Conservation (phyloP, 164 flowering plant genomes). For the Kalanchoe fedtschenkoi region DNA sequence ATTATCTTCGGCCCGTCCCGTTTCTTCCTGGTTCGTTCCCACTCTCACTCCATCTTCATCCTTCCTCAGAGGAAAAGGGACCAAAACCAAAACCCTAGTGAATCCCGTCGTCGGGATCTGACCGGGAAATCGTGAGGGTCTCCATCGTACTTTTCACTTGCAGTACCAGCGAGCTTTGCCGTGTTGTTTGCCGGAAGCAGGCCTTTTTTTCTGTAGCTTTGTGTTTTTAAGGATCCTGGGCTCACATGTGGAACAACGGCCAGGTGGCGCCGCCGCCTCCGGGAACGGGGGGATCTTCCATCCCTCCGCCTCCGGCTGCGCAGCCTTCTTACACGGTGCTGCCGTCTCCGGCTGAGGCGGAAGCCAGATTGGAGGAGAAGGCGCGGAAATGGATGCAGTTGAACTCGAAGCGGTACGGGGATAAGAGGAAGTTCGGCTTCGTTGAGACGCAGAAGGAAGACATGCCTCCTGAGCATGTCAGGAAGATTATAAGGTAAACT, state of each 20-base stretch:
- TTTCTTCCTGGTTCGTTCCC: no score
- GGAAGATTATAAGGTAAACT: constrained; percentile 83
- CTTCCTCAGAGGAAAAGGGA: no score
- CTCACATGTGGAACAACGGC: constrained; percentile 23
- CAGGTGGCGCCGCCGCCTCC: constrained; percentile 89
- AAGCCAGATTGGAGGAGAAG: constrained; percentile 83
- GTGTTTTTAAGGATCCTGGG: not conserved
- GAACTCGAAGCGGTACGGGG: constrained; percentile 86
- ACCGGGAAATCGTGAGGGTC: not conserved
- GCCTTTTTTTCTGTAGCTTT: not conserved
- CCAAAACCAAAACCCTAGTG: no score
- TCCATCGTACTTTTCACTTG: no score
- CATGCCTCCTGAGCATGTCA: constrained; percentile 98
- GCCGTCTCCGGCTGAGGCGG: constrained; percentile 66
- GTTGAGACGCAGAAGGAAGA: constrained; percentile 99
- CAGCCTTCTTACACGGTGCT: constrained; percentile 86
- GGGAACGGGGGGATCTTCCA: constrained; percentile 62
- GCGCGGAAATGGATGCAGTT: constrained; percentile 99
- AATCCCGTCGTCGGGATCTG: no score
- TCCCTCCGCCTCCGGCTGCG: constrained; percentile 71
- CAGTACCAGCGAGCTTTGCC: not conserved
- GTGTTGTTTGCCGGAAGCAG: not conserved
- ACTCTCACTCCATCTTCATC: no score
- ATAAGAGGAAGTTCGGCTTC: constrained; percentile 95
- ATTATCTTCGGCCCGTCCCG: no score